Evolutionary conservation across 2,329 filamentous ascomycete genomes (phyloP), one percentile per base, ranked within the genome.

Genomic region (Penicillium sp.): DNA sequence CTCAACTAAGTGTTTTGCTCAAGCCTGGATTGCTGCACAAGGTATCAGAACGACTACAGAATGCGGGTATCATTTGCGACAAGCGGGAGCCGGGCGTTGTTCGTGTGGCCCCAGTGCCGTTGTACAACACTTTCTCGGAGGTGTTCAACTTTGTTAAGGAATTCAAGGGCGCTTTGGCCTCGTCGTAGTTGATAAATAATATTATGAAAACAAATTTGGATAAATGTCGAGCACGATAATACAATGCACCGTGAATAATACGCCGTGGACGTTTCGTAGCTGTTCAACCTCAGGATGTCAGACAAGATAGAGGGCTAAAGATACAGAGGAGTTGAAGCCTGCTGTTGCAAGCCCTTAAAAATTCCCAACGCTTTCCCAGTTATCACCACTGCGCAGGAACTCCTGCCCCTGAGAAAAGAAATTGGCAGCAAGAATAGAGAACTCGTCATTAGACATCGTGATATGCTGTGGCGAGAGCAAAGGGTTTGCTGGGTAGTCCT

Each of bases 21-120:
- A 79, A 83, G 43, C 81, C 84, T 2, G 90, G 89, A 0, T 70
- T 93, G 53, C 75, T 96, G 61, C 89, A 93, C n/a, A 72, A 72
- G 7, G 86, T 96, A 3, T 82, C 84, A 54, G 76, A 79, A 38
- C 82, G 81, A 36, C 73, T 96, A 44, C 85, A 90, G 65, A 80
- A 85, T n/a, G 82, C 83, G 0, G 89, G 88, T 1, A 87, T 94
- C 3, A 83, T 94, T 4, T 87, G 89, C 47, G 92, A 96, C 69
- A 89, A 93, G 81, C 80, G 91, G 56, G 89, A 89, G 74, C 91
- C 92, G 1, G 87, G 91, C 70, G 91, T 96, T 19, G 87, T 96
- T 36, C 81, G 91, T 3, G 86, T 94, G 0, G 90, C 91, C 1
- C 91, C 92, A 1, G 87, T 88, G 48, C 91, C 92, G 4, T 73